Evolutionary conservation across 2,329 filamentous ascomycete species (phyloP).

Genomic region (Xylaria sp.): DNA sequence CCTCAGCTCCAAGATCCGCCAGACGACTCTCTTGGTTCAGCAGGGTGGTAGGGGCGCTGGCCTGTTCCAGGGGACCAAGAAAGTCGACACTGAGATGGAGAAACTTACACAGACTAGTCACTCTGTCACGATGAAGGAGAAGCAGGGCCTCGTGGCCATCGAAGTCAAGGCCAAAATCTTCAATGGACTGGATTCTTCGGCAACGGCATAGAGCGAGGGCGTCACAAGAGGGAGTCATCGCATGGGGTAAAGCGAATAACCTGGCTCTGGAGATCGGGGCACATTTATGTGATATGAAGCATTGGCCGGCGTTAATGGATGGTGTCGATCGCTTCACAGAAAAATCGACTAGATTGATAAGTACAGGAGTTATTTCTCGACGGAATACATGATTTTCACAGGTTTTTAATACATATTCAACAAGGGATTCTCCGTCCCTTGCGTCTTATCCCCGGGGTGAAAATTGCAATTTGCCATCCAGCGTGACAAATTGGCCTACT

Average conservation of each 20-base stretch:
- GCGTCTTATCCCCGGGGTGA: not conserved
- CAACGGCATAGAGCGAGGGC: slow-evolving; percentile 13
- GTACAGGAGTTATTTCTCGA: slow-evolving; percentile 38
- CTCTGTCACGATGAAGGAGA: slow-evolving; percentile 50
- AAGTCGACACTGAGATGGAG: slow-evolving; percentile 45
- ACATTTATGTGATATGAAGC: slow-evolving; percentile 45
- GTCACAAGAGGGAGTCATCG: slow-evolving; percentile 11
- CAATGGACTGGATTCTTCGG: slow-evolving; percentile 43
- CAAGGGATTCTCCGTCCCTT: not conserved
- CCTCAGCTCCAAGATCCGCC: slow-evolving; percentile 81
- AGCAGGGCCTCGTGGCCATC: slow-evolving; percentile 49
- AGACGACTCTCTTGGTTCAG: slow-evolving; percentile 62
- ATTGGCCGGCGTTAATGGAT: slow-evolving; percentile 48
- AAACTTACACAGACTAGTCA: slow-evolving; percentile 48
- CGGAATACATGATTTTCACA: slow-evolving; percentile 38
- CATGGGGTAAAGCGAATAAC: slow-evolving; percentile 6
- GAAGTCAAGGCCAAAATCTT: slow-evolving; percentile 50
- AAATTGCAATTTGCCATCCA: not conserved
- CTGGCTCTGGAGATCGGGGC: slow-evolving; percentile 16
- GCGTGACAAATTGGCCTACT: not conserved
- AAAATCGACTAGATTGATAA: slow-evolving; percentile 28
- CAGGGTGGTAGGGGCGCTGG: slow-evolving; percentile 48
- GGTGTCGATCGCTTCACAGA: slow-evolving; percentile 22
- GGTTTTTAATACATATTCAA: slow-evolving; percentile 24
- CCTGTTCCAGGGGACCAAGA: slow-evolving; percentile 28